phyloP scores from a whole-genome alignment of 2,329 filamentous ascomycete genomes.

The Aspergillus hortae region DNA sequence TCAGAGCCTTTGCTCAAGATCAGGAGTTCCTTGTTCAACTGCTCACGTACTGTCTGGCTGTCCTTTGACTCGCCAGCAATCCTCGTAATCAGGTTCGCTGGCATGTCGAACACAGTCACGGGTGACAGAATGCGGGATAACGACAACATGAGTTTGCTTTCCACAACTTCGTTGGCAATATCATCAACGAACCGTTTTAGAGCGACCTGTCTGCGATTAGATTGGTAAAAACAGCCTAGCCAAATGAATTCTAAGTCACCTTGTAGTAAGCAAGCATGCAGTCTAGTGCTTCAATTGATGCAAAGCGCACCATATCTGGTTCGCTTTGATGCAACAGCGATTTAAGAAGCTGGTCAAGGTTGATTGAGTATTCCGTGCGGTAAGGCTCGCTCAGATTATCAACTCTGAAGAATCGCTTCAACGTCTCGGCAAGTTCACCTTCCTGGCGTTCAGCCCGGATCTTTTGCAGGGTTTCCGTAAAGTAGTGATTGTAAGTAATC shows the following conservation, averaged over 20 bases:
- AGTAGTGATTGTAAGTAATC: conserved; percentile 38
- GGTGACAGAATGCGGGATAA: conserved; percentile 29
- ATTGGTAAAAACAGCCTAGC: background rate
- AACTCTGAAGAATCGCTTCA: conserved; percentile 13
- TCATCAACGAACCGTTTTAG: conserved; percentile 41
- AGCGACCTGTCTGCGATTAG: conserved; percentile 31
- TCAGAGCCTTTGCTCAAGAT: too few relatives aligned
- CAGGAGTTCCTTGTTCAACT: conserved; percentile 23
- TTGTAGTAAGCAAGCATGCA: conserved; percentile 46
- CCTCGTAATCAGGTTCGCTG: conserved; percentile 12
- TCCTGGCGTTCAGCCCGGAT: conserved; percentile 11
- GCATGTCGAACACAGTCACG: conserved; percentile 15
- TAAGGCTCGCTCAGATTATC: background rate
- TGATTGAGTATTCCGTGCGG: conserved; percentile 2
- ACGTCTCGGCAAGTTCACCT: conserved; percentile 6
- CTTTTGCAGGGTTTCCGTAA: conserved; percentile 31
- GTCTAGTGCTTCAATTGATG: conserved; percentile 37
- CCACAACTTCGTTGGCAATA: conserved; percentile 36
- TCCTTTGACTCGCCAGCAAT: conserved; percentile 24
- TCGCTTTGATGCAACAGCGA: conserved; percentile 21
- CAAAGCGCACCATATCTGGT: conserved; percentile 35
- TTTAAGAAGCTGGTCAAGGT: conserved; percentile 13
- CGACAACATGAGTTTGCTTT: conserved; percentile 28
- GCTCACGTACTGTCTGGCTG: conserved; percentile 6
- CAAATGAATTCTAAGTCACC: conserved; percentile 20